These are phyloP conservation scores for Dactylellina cionopaga DNA, from an alignment of 2,329 filamentous ascomycete genomes.

Conservation along the genomic window DNA sequence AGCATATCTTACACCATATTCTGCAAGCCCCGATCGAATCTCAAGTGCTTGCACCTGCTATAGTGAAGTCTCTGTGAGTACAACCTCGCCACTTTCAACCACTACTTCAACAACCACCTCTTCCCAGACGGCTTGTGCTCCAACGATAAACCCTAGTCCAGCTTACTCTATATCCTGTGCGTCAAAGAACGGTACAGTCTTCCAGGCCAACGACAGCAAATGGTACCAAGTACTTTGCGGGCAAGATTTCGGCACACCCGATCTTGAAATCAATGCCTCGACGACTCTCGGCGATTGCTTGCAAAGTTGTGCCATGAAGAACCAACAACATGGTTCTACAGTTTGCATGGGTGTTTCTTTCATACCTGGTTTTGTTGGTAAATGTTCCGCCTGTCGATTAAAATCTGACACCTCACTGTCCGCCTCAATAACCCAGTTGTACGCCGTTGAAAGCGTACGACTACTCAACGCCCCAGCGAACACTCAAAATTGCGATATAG, in stretches of 20 bases:
- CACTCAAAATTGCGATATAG: background rate
- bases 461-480: background rate
- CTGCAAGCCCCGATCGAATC: background rate
- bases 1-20: slow-evolving; percentile 3
- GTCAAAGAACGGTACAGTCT: background rate
- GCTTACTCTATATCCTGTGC: background rate
- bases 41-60: slow-evolving; percentile 11
- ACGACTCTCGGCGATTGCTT: background rate
- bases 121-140: background rate
- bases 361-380: background rate
- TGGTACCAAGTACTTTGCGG: background rate
- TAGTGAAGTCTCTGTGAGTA: no score
- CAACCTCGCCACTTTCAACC: background rate
- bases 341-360: background rate
- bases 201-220: background rate
- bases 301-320: background rate
- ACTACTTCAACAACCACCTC: background rate
- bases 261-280: background rate
- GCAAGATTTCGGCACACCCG: background rate
- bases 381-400: background rate
- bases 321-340: background rate
- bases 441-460: background rate
- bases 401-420: background rate
- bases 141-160: background rate
- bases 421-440: background rate